Evolutionary conservation across 805 yeast genomes (phyloP), one percentile per base, ranked within the genome.

Genomic region (Candida qinlingensis): DNA sequence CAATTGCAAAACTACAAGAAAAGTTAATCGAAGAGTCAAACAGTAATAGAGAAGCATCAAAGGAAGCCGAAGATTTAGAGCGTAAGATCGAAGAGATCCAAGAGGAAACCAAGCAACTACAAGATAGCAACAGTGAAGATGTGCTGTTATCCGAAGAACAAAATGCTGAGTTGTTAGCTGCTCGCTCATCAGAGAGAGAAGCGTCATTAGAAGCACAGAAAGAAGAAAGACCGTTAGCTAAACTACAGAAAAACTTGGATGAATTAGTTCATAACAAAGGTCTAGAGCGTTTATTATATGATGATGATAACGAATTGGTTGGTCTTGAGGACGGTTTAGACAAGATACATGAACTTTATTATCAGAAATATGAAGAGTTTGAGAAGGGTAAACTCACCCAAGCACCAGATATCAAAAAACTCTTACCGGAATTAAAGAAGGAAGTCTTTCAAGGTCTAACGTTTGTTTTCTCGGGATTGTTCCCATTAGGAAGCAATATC

Each of bases 391-490:
- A 74, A 3, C 55, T 61, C 42, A 64, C 51, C 70, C 39, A 72
- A 68, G 58, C 69, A 60, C 90, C 92, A 0, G 87, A 83, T 58
- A 79, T 88, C 44, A 78, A 85, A 44, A 63, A 60, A n/a, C 79
- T 88, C 12, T 78, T 92, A 66, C 96, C 94, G 1, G 57, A 65
- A n/a, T 74, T 92, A 77, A 92, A 91, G 61, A 63, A 68, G 7
- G 59, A 73, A 49, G 90, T 90, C 2, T 80, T 92, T 50, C 66
- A 74, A 27, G 91, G 83, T 6, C 76, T 83, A 41, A 79, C 80
- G 3, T 78, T 94, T 47, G 74, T 92, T 19, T 85, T 94, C 56
- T 85, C 96, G 4, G 97, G 98, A 0, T 74, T 92, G n/a, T 75
- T 94, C 26, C 97, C 97, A 1, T 62, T 88, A n/a, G 94, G 94